Percentiles rank a stretch among this genome's conserved stretches.
Evolutionary conservation across 768 basidiomycete species (phyloP).

Genomic region (Boletus rubroflammeus): DNA sequence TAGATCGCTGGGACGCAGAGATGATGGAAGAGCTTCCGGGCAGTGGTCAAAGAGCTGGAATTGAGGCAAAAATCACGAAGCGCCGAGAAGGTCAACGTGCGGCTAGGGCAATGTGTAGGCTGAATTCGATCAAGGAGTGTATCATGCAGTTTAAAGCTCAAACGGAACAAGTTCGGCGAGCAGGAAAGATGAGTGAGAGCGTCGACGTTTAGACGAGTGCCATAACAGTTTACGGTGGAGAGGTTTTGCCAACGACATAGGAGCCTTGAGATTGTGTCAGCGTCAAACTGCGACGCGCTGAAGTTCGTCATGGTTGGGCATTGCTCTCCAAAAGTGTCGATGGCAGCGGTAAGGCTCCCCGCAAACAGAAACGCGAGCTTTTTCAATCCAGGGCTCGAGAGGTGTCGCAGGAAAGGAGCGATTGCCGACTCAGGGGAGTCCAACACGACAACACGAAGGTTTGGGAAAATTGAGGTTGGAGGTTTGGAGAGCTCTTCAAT

Average conservation of each 20-base stretch:
- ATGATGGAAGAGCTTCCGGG: conserved; percentile 1
- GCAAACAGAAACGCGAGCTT: neutral
- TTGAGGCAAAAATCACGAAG: neutral
- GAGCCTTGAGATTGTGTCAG: neutral
- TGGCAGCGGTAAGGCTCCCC: neutral
- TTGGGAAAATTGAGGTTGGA: conserved; percentile 9
- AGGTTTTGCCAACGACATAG: conserved; percentile 9
- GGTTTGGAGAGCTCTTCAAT: conserved; percentile 1
- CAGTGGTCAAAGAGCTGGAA: neutral
- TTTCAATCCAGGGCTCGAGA: conserved; percentile 1
- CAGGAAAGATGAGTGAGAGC: conserved; percentile 4
- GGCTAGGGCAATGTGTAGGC: neutral
- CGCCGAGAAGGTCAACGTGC: neutral
- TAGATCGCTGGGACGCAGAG: neutral
- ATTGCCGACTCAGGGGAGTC: neutral
- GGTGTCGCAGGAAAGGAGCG: conserved; percentile 8
- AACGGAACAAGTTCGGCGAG: neutral
- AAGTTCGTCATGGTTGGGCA: conserved; percentile 3
- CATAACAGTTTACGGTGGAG: neutral
- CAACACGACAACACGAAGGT: conserved; percentile 1
- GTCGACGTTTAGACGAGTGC: neutral
- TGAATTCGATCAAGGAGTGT: neutral
- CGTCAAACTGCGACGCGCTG: neutral
- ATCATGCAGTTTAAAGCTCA: neutral
- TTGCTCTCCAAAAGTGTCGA: neutral